A percentile compares a stretch with the other conserved stretches of the same genome.
These are phyloP conservation scores for Daldinia decipiens DNA, from an alignment of 495 filamentous ascomycete species.

Conservation along the genomic window DNA sequence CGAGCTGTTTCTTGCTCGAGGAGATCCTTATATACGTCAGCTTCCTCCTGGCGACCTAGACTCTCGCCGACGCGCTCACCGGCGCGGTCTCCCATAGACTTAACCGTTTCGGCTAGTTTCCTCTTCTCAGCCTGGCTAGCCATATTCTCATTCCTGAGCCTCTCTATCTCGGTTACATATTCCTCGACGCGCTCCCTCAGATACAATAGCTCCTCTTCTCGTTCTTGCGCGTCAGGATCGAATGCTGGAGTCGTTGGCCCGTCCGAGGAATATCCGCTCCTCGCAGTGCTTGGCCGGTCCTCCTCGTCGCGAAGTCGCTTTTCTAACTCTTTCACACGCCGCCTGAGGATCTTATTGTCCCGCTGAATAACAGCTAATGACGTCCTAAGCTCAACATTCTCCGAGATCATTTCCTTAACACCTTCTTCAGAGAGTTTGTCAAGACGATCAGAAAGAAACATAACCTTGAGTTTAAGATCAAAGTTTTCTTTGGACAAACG, in stretches of 20 bases:
- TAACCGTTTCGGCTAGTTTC: conserved; percentile 80
- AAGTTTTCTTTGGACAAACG: conserved; percentile 96
- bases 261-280: conserved; percentile 57
- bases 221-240: conserved; percentile 72
- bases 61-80: conserved; percentile 67
- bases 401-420: conserved; percentile 94
- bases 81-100: conserved; percentile 72
- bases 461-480: conserved; percentile 96
- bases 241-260: conserved; percentile 58
- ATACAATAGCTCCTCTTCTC: conserved; percentile 86
- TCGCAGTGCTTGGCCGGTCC: conserved; percentile 65
- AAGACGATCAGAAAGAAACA: conserved; percentile 92
- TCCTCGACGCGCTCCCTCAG: conserved; percentile 84
- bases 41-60: conserved; percentile 82
- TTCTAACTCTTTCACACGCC: conserved; percentile 84
- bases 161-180: conserved; percentile 84
- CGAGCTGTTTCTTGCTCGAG: conserved; percentile 91
- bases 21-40: conserved; percentile 94
- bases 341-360: conserved; percentile 82
- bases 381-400: conserved; percentile 95
- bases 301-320: conserved; percentile 81
- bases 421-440: conserved; percentile 95
- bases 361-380: conserved; percentile 86
- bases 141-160: conserved; percentile 77
- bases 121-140: conserved; percentile 82